These are phyloP conservation scores for Entomortierella beljakovae DNA, from an alignment of 192 early-diverging fungal species.

Conservation along the genomic window DNA sequence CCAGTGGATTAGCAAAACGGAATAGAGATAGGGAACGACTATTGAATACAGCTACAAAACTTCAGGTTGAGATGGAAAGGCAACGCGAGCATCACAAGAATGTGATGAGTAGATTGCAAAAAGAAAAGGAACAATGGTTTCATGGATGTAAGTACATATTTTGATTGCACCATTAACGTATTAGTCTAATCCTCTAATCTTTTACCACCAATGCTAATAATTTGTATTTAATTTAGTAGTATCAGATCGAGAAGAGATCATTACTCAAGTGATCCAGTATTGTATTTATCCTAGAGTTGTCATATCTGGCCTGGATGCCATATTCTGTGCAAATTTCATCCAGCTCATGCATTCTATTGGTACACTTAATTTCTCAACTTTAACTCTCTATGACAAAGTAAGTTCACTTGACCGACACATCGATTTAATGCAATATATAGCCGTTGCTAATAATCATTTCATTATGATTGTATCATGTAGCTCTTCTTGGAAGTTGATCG, in stretches of 20 bases:
- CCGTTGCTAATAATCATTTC: no score
- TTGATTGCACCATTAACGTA: neutral
- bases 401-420: neutral
- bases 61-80: slow-evolving; percentile 58
- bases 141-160: slow-evolving; percentile 23
- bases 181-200: neutral
- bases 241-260: slow-evolving; percentile 54
- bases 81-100: slow-evolving; percentile 54
- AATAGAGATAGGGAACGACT: slow-evolving; percentile 36
- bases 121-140: slow-evolving; percentile 65
- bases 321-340: slow-evolving; percentile 81
- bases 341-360: slow-evolving; percentile 76
- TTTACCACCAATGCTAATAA: neutral
- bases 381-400: slow-evolving; percentile 78
- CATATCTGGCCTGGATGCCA: slow-evolving; percentile 75
- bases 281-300: slow-evolving; percentile 78
- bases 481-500: slow-evolving; percentile 36
- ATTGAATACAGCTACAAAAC: slow-evolving; percentile 12
- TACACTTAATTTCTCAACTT: slow-evolving; percentile 74
- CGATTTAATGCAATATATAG: neutral
- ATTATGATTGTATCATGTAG: slow-evolving; percentile 5
- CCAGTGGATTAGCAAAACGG: slow-evolving; percentile 20
- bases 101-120: slow-evolving; percentile 46
- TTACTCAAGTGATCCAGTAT: slow-evolving; percentile 69
- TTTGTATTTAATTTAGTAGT: slow-evolving; percentile 6